Evolutionary conservation across 1,284 basidiomycete genomes (phyloP), one percentile per base, ranked within the genome.

Genomic region (Omphalotus olearius): DNA sequence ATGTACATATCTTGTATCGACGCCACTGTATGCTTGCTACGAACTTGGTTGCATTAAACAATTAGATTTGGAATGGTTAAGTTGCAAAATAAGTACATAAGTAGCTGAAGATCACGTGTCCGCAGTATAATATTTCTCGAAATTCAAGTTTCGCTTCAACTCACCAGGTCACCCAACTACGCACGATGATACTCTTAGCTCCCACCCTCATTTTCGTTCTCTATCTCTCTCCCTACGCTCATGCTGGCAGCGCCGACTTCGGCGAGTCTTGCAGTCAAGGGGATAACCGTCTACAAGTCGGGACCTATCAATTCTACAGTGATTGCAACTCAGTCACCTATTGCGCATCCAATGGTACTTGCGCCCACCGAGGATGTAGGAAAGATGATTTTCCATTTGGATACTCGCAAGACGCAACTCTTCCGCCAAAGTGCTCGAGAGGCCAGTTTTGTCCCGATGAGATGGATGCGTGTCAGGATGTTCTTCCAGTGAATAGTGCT

Each of bases 371-470:
- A 62, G 77, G 81, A 6, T 95, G 91, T 67, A 76, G 91, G 56
- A 79, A 68, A 55, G 90, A 93, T 64, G 81, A 87, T 50, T 91
- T 76, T 62, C 86, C 87, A 0, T 86, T 88, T 62, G 86, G 86
- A 26, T 89, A 83, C 61, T 20, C 59, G 9, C 61, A 68, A 50
- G 63, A 62, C 50, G 61, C 66, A 51, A 56, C 69, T 33, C 60
- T 89, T 25, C 91, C 91, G 1, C 69, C 73, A 6, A 74, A 82
- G 56, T 94, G 91, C 62, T 65, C 69, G 2, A 58, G 60, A 16
- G 83, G 80, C 20, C 62, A 75, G 57, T 93, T 91, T 68, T 95
- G 92, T 67, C 92, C 91, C 1, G 91, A 95, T 62, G 91, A 93
- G 67, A 82, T 80, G 56, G 83, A 85, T 60, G 71, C 67, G 2